Base-by-base conservation (phyloP, 2,329 filamentous ascomycete species). In the Colletotrichum sublineola region DNA sequence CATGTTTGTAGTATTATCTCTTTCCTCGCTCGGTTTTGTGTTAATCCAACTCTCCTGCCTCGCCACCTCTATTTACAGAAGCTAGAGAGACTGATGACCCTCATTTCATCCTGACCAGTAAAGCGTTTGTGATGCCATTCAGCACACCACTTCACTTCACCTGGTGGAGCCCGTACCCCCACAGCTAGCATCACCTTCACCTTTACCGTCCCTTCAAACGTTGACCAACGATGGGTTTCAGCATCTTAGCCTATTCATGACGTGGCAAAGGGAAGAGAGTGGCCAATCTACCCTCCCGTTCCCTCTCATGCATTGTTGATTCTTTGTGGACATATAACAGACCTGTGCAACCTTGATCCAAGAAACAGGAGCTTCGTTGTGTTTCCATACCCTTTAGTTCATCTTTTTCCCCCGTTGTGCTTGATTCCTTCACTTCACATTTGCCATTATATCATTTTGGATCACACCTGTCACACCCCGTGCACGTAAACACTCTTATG, bases 71-170 rank as follows among this genome's bases (percentile, higher is more conserved):
- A 14, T 52, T n/a, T 7, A 15, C 29, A 33, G 65, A 53, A 63
- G 9, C 46, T 1, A 15, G 15, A 24, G 42, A 38, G 7, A 63
- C 4, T 12, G 7, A 40, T 29, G 2, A 5, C 18, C 18, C 8
- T 11, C 18, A 11, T 3, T n/a, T 11, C 44, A 31, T 55, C 18
- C 33, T 40, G 56, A 29, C 12, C 18, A 31, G 63, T 44, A 55
- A n/a, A 36, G 42, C 60, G 69, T 72, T 72, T 72, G 69, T 63
- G 31, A 62, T 40, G 65, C 50, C 56, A 50, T 62, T 42, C 63
- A 50, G 12, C 56, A 70, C 67, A 53, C 33, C 67, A 53, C 33
- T 8, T 11, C 20, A 38, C 40, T 18, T 48, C 42, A n/a, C 20
- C 48, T 18, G 20, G 55, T 57, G 46, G 68, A 29, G 44, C 65